Conservation (phyloP, 2,329 filamentous ascomycete genomes). For the Fusarium beomiforme region DNA sequence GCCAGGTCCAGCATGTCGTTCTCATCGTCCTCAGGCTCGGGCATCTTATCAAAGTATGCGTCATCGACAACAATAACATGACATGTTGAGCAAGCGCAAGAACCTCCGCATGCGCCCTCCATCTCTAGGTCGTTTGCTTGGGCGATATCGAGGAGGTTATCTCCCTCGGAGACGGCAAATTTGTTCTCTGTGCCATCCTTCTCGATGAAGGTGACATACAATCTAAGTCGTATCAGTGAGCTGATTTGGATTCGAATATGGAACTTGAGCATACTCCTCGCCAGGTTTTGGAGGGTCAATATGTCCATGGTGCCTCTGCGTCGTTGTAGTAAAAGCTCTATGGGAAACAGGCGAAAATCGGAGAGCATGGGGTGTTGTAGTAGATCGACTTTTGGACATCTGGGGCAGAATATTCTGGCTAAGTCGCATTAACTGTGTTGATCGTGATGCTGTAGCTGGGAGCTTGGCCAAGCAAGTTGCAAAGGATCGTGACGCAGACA, state of each 20-base stretch:
- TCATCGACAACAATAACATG: constrained; percentile 85
- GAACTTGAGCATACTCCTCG: constrained; percentile 76
- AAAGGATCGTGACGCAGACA: constrained; percentile 49
- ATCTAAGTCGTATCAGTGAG: constrained; percentile 58
- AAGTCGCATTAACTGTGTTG: constrained; percentile 39
- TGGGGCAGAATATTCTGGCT: constrained; percentile 19
- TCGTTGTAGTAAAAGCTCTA: constrained; percentile 73
- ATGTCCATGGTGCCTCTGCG: constrained; percentile 76
- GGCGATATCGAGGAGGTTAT: constrained; percentile 95
- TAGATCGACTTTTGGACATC: constrained; percentile 36
- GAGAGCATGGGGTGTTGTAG: constrained; percentile 9
- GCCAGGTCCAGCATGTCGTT: constrained; percentile 93
- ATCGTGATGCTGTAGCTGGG: constrained; percentile 44
- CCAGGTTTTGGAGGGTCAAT: constrained; percentile 85
- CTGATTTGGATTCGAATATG: not conserved
- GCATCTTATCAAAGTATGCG: constrained; percentile 79
- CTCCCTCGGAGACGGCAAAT: constrained; percentile 83
- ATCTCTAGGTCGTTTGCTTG: constrained; percentile 96
- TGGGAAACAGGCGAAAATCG: constrained; percentile 33
- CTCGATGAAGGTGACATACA: constrained; percentile 92
- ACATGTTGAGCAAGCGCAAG: constrained; percentile 92
- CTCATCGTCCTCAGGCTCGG: constrained; percentile 81
- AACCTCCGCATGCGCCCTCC: constrained; percentile 97
- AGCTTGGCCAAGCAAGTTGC: constrained; percentile 48
- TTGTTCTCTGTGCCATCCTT: constrained; percentile 83